These are phyloP conservation scores for Zanthoxylum bungeanum DNA, from an alignment of 345 rosid species.

Conservation along the genomic window DNA sequence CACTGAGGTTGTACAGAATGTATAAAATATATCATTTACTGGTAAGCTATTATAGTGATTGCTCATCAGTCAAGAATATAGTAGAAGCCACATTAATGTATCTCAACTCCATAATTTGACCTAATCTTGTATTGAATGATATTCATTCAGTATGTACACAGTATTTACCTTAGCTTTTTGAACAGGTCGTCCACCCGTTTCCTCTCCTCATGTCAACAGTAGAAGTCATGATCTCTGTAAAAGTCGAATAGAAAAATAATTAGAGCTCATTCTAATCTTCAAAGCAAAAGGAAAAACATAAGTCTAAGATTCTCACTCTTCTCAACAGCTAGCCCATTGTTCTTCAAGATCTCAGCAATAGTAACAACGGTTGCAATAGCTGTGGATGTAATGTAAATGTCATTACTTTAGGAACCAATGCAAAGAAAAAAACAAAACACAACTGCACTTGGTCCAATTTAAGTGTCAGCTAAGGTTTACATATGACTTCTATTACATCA, in stretches of 20 bases:
- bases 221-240: slow-evolving; percentile 47
- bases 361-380: slow-evolving; percentile 79
- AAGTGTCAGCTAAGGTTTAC: too few relatives aligned
- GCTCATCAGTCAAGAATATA: background rate
- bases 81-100: background rate
- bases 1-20: background rate
- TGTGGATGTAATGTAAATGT: slow-evolving; percentile 6
- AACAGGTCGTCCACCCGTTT: slow-evolving; percentile 51
- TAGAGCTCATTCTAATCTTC: background rate
- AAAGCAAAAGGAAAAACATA: background rate
- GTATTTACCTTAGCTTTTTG: slow-evolving; percentile 63
- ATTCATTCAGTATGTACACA: too few relatives aligned
- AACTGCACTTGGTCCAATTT: too few relatives aligned
- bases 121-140: background rate
- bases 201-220: slow-evolving; percentile 62
- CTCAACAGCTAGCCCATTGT: slow-evolving; percentile 70
- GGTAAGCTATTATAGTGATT: too few relatives aligned
- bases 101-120: background rate
- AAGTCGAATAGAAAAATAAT: background rate
- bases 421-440: background rate
- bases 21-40: too few relatives aligned
- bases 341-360: slow-evolving; percentile 75
- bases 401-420: background rate
- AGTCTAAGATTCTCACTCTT: slow-evolving; percentile 38
- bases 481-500: too few relatives aligned